A percentile compares a stretch with the other conserved stretches of the same genome.
Conservation (phyloP, 129 eudicot genomes). For the Scalesia atractyloides region DNA sequence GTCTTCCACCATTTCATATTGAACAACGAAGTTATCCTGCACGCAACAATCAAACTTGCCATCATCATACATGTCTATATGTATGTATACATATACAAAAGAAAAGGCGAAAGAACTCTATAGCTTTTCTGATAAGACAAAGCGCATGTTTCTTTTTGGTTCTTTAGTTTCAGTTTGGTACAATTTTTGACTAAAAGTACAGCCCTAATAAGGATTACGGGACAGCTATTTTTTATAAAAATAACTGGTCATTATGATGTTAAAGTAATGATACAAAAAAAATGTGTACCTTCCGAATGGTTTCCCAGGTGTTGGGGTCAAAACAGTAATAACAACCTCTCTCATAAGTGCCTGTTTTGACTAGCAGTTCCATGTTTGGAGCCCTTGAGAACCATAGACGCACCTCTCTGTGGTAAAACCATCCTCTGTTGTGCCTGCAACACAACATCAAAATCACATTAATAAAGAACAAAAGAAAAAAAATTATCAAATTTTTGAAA, state of each 20-base stretch:
- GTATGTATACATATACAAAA: not conserved
- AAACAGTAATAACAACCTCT: conserved; percentile 80
- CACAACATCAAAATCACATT: conserved; percentile 11
- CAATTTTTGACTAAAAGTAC: conserved; percentile 12
- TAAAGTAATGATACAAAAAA: not conserved
- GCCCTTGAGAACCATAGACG: conserved; percentile 72
- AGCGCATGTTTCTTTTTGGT: not conserved
- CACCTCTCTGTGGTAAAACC: conserved; percentile 74
- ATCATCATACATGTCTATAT: conserved; percentile 1
- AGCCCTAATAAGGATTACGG: not conserved
- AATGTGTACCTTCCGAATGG: conserved; percentile 56
- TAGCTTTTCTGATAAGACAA: not conserved
- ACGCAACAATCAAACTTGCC: conserved; percentile 17
- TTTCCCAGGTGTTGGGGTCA: conserved; percentile 86
- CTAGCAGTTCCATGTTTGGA: conserved; percentile 64
- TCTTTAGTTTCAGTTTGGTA: not conserved
- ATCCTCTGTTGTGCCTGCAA: conserved; percentile 76
- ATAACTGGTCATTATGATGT: not conserved
- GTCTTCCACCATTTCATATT: conserved; percentile 82
- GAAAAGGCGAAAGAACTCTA: not conserved
- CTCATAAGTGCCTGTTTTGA: conserved; percentile 64
- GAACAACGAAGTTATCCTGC: conserved; percentile 83
- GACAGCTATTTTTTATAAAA: not conserved
- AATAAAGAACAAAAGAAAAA: not conserved
- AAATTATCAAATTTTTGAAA: not conserved